Evolutionary conservation across 352 stramenopile genomes (phyloP).

Genomic region (Elongisporangium prolatum): DNA sequence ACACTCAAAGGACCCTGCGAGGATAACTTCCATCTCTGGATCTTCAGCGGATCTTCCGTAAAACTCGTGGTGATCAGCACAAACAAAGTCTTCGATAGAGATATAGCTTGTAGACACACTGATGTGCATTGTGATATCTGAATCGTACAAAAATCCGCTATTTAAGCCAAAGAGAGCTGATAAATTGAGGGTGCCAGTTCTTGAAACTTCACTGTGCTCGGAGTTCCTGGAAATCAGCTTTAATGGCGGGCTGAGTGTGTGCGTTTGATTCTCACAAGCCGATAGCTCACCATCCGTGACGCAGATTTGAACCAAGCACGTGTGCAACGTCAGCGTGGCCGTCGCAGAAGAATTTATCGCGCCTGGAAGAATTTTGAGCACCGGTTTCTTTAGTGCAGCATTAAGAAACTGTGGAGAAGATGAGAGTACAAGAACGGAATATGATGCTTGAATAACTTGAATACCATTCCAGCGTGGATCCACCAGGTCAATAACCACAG

Average conservation of each 20-base stretch:
- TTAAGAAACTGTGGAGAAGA: not conserved
- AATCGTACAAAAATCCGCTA: not conserved
- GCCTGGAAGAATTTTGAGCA: not conserved
- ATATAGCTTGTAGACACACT: not conserved
- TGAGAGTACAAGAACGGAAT: slow-evolving; percentile 5
- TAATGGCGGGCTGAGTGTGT: not conserved
- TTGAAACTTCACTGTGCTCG: not conserved
- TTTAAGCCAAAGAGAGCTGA: not conserved
- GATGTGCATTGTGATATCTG: not conserved
- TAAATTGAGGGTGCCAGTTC: not conserved
- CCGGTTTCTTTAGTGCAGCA: not conserved
- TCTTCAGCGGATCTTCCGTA: not conserved
- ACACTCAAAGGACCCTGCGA: not conserved
- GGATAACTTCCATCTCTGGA: not conserved
- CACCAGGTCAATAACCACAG: slow-evolving; percentile 17
- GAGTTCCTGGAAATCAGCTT: not conserved
- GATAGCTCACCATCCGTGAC: slow-evolving; percentile 15
- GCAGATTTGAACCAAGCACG: slow-evolving; percentile 17
- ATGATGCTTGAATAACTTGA: not conserved
- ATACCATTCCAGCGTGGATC: slow-evolving; percentile 9
- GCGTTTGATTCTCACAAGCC: not conserved
- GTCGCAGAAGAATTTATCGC: not conserved
- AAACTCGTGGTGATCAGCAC: not conserved
- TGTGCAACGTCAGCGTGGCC: not conserved
- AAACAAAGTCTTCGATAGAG: not conserved